These are phyloP conservation scores for Mycena capillaripes DNA, from an alignment of 768 basidiomycete species.

Conservation along the genomic window DNA sequence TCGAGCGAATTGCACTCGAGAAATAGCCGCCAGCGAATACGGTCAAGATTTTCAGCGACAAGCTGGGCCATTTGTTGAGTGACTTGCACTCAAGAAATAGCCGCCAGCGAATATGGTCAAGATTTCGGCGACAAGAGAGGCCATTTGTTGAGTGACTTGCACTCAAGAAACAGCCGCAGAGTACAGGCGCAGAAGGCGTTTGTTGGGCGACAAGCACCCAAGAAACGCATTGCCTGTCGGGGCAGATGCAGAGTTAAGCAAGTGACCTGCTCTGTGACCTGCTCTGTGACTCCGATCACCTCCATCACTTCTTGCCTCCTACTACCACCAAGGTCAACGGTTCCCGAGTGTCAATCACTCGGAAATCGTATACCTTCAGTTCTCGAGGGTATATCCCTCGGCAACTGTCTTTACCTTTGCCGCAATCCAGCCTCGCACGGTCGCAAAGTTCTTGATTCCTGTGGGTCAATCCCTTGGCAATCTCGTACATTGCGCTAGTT, in stretches of 20 bases:
- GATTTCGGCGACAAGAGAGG: neutral
- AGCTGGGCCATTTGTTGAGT: neutral
- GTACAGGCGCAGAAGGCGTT: neutral
- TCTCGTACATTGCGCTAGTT: no score
- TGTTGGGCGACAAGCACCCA: no score
- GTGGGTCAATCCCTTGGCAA: no score
- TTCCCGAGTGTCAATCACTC: conserved; percentile 5
- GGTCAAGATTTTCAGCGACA: neutral
- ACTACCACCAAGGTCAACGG: neutral
- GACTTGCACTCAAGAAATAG: neutral
- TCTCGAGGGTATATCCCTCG: neutral
- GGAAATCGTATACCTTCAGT: neutral
- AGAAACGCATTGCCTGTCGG: neutral
- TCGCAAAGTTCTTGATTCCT: no score
- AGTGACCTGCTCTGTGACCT: neutral
- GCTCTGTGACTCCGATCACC: neutral
- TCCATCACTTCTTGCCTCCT: neutral
- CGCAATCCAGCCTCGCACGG: no score
- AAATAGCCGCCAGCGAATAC: no score
- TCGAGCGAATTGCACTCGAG: neutral
- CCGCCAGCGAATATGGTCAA: neutral
- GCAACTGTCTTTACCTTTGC: no score
- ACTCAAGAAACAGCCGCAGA: neutral
- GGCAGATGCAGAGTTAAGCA: neutral
- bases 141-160: neutral